Conservation (phyloP, 139 green algal genomes). For the Chlamydomonas eustigma region DNA sequence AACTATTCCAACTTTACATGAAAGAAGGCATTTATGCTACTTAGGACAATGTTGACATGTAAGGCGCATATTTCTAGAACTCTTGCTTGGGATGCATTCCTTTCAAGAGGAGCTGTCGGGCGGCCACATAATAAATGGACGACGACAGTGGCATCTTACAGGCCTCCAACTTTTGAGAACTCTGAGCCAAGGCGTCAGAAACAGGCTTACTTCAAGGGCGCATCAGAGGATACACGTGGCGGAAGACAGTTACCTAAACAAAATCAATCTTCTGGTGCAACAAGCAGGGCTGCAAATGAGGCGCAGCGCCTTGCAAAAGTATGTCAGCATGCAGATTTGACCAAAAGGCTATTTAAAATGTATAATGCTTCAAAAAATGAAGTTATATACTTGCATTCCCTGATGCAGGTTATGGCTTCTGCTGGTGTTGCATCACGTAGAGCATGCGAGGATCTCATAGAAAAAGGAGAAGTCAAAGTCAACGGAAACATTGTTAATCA, state of each 20-base stretch:
- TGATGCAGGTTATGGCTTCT: slow-evolving; percentile 64
- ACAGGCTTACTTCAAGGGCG: slow-evolving; percentile 13
- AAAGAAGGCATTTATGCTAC: no score
- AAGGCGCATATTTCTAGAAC: background rate
- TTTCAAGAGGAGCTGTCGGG: background rate
- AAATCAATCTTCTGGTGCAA: no score
- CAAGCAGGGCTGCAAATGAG: no score
- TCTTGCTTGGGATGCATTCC: background rate
- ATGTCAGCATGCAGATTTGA: no score
- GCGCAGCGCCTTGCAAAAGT: no score
- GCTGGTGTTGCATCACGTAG: slow-evolving; percentile 82
- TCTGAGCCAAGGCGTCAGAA: background rate
- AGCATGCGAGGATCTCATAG: slow-evolving; percentile 77
- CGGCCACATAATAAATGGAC: background rate
- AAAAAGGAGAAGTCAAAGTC: slow-evolving; percentile 69
- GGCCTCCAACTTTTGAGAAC: slow-evolving; percentile 1
- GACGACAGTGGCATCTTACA: no score
- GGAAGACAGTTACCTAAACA: no score
- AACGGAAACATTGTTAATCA: slow-evolving; percentile 69
- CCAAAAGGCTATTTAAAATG: no score
- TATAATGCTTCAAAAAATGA: no score
- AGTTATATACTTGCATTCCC: background rate
- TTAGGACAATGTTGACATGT: background rate
- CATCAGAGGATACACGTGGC: no score
- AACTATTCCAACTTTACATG: no score